These are phyloP conservation scores for Fonsecaea erecta DNA, from an alignment of 2,329 filamentous ascomycete species.

Conservation along the genomic window DNA sequence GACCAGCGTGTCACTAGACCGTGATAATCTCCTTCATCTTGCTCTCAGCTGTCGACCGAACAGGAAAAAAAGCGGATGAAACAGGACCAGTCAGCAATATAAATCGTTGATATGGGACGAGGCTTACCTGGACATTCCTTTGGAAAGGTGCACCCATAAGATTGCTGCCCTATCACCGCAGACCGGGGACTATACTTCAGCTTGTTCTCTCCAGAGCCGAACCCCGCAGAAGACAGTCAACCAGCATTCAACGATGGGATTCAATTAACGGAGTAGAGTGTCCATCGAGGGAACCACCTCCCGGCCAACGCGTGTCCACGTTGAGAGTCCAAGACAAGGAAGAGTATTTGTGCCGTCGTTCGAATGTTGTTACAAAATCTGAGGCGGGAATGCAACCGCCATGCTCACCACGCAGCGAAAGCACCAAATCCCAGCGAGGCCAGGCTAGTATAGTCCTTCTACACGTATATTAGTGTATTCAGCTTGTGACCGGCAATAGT, in stretches of 20 bases:
- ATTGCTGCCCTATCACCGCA: not conserved
- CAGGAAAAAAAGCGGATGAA: constrained; percentile 6
- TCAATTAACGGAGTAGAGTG: not conserved
- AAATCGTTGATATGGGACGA: not conserved
- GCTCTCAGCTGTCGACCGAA: constrained; percentile 12
- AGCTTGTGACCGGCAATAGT: no score
- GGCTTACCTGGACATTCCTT: not conserved
- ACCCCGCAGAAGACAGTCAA: not conserved
- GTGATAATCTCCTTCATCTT: constrained; percentile 13
- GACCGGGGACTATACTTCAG: not conserved
- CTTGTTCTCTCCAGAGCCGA: no score
- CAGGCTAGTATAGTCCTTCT: no score
- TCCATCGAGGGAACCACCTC: not conserved
- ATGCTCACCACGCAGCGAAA: no score
- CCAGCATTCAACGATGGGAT: not conserved
- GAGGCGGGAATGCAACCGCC: no score
- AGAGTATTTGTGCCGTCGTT: no score
- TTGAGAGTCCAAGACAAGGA: no score
- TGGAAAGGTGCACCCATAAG: not conserved
- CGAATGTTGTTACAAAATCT: no score
- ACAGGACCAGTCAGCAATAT: not conserved
- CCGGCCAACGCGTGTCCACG: not conserved
- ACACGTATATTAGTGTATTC: no score
- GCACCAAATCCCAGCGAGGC: no score
- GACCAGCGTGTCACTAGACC: constrained; percentile 4